Conservation (phyloP, 768 basidiomycete genomes). For the Pholiota conissans region DNA sequence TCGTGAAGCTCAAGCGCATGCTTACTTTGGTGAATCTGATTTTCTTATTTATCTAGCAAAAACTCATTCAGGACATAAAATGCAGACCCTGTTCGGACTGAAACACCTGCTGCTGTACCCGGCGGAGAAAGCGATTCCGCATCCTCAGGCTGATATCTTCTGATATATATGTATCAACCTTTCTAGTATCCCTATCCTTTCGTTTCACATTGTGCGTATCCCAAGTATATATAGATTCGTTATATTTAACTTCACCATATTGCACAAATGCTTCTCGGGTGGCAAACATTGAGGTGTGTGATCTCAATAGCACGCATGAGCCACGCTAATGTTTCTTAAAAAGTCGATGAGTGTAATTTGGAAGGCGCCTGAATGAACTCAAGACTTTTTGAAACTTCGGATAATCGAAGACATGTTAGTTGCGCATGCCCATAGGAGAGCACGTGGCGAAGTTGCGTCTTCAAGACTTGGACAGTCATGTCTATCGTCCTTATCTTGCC, state of each 20-base stretch:
- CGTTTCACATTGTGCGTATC: slow-evolving; percentile 30
- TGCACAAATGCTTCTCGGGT: slow-evolving; percentile 10
- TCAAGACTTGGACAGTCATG: slow-evolving; percentile 5
- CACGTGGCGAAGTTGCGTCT: slow-evolving; percentile 20
- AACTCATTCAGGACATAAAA: slow-evolving; percentile 14
- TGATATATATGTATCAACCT: slow-evolving; percentile 4
- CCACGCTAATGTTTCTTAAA: slow-evolving; percentile 14
- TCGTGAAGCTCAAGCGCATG: slow-evolving; percentile 86
- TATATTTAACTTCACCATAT: slow-evolving; percentile 25
- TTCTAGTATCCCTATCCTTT: slow-evolving; percentile 25
- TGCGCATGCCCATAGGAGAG: slow-evolving; percentile 11
- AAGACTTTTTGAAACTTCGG: slow-evolving; percentile 17
- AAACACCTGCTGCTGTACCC: slow-evolving; percentile 39
- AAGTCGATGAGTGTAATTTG: slow-evolving; percentile 14
- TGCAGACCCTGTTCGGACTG: slow-evolving; percentile 67
- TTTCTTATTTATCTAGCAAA: slow-evolving; percentile 6
- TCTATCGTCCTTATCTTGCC: slow-evolving; percentile 13
- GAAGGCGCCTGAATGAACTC: neutral
- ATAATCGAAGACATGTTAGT: slow-evolving; percentile 13
- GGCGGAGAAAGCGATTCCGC: slow-evolving; percentile 69
- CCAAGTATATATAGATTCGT: slow-evolving; percentile 35
- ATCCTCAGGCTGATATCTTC: slow-evolving; percentile 40
- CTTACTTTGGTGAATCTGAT: slow-evolving; percentile 77
- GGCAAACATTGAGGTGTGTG: slow-evolving; percentile 17
- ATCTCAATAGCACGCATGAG: slow-evolving; percentile 9